Base-by-base conservation (phyloP, 2,329 filamentous ascomycete genomes). In the Madurella fahalii region DNA sequence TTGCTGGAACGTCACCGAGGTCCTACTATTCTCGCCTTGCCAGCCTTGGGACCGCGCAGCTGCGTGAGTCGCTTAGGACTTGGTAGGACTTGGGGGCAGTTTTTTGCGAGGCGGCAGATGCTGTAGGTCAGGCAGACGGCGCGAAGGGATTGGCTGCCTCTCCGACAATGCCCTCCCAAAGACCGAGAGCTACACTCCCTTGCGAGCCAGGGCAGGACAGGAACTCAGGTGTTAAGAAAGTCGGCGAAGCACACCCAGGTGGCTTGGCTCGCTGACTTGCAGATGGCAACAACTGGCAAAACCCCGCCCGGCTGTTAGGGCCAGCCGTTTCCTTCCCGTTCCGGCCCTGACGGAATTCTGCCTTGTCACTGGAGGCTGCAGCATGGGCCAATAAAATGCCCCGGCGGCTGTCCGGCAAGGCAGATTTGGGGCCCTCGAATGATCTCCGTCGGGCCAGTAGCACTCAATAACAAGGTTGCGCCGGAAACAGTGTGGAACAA, bases 121-220 rank as follows among this genome's bases (percentile, higher is more conserved):
- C 57, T 49, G 54, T 43, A 52, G 39, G 25, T 25, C 25, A 25
- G 53, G 54, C 49, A 42, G 55, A 51, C 43, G 7, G 40, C 40
- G n/a, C 47, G 32, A 47, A 17, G 18, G 53, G 60, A 63, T 63
- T 62, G 61, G 61, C 47, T 63, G 60, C 60, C 60, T 63, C 60
- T 58, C 50, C 54, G 47, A 30, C 20, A n/a, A 18, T 20, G 47
- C 50, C 25, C 41, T 56, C 41, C 32, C 17, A 16, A 40, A 32
- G 40, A 20, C 20, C 20, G n/a, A 16, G 9, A 47, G 25, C 25
- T 25, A 25, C 25, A 7, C 25, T 25, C 3, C 25, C 25, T 3
- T 25, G 50, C 40, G 39, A 42, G 54, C 40, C 37, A 44, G 18
- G 37, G 40, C 20, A 48, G 20, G 34, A 20, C 20, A 40, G 43